Percentiles rank a stretch among this genome's conserved stretches.
Evolutionary conservation across 2,329 filamentous ascomycete genomes (phyloP).

Genomic region (Talaromyces sp.): DNA sequence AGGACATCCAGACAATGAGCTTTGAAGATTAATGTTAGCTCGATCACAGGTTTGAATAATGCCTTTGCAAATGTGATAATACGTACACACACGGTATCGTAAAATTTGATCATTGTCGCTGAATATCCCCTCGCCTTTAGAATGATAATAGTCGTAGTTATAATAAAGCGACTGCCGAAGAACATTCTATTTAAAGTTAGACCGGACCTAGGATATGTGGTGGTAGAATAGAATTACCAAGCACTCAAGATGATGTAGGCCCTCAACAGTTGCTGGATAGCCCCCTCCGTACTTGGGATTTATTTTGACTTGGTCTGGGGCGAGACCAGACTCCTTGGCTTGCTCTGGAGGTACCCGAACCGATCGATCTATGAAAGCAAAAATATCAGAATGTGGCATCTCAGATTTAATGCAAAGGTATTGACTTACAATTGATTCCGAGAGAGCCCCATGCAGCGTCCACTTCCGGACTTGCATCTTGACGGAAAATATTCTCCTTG

Average conservation of each 20-base stretch:
- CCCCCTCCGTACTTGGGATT: slow-evolving; percentile 60
- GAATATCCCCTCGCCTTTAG: slow-evolving; percentile 56
- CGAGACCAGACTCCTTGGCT: slow-evolving; percentile 56
- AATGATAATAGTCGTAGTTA: slow-evolving; percentile 62
- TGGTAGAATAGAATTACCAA: slow-evolving; percentile 46
- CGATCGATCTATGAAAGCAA: slow-evolving; percentile 42
- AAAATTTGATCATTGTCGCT: slow-evolving; percentile 59
- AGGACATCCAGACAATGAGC: slow-evolving; percentile 65
- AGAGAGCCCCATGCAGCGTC: slow-evolving; percentile 61
- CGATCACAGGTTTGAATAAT: no score
- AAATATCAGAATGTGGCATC: background rate
- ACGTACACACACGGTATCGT: slow-evolving; percentile 60
- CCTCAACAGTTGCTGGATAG: slow-evolving; percentile 44
- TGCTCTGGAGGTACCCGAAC: slow-evolving; percentile 55
- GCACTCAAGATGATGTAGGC: slow-evolving; percentile 51
- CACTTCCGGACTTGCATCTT: slow-evolving; percentile 54
- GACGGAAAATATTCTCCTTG: slow-evolving; percentile 57
- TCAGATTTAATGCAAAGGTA: background rate
- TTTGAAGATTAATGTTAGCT: slow-evolving; percentile 19
- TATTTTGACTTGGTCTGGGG: slow-evolving; percentile 58
- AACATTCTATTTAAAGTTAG: slow-evolving; percentile 51
- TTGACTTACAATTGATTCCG: slow-evolving; percentile 53
- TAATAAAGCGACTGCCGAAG: slow-evolving; percentile 61
- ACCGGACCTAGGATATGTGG: background rate
- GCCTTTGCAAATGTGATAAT: background rate